These are phyloP conservation scores for Daedaleopsis nitida DNA, from an alignment of 768 basidiomycete genomes.

Conservation along the genomic window DNA sequence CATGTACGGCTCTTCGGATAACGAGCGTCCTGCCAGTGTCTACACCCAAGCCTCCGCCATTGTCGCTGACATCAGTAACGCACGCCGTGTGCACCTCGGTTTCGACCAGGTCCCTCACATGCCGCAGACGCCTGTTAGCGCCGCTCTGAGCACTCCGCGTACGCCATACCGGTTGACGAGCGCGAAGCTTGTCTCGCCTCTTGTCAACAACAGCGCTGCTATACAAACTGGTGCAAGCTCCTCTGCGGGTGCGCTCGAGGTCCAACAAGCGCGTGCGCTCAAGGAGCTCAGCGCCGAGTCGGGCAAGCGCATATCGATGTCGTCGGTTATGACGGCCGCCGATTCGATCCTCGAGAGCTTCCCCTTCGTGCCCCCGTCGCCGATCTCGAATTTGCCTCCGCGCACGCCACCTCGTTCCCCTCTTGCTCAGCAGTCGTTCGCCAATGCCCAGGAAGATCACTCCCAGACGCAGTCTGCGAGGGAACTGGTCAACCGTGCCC, in stretches of 20 bases:
- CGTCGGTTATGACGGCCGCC: constrained; percentile 67
- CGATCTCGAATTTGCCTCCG: constrained; percentile 79
- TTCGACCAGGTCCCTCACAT: constrained; percentile 35
- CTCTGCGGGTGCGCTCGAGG: constrained; percentile 45
- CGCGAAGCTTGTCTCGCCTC: constrained; percentile 59
- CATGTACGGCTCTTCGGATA: constrained; percentile 29
- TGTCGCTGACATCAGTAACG: constrained; percentile 58
- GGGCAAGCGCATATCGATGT: constrained; percentile 54
- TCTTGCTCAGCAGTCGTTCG: constrained; percentile 58
- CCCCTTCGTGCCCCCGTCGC: constrained; percentile 88
- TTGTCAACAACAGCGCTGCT: constrained; percentile 28
- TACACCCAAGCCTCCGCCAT: constrained; percentile 56
- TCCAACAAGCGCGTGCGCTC: constrained; percentile 69
- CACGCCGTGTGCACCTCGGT: constrained; percentile 69
- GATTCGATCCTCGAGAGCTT: constrained; percentile 88
- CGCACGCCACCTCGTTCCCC: constrained; percentile 78
- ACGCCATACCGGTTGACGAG: constrained; percentile 61
- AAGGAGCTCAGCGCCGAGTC: constrained; percentile 49
- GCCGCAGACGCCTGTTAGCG: constrained; percentile 27
- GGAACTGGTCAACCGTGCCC: constrained; percentile 15
- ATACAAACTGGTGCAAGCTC: constrained; percentile 24
- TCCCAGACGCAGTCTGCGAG: constrained; percentile 9
- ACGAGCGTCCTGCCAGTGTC: constrained; percentile 60
- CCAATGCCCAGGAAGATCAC: constrained; percentile 19
- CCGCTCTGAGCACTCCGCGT: constrained; percentile 37